Evolutionary conservation across 164 flowering plant genomes (phyloP), one percentile per base, ranked within the genome.

Genomic region (Magnolia changhungtana): DNA sequence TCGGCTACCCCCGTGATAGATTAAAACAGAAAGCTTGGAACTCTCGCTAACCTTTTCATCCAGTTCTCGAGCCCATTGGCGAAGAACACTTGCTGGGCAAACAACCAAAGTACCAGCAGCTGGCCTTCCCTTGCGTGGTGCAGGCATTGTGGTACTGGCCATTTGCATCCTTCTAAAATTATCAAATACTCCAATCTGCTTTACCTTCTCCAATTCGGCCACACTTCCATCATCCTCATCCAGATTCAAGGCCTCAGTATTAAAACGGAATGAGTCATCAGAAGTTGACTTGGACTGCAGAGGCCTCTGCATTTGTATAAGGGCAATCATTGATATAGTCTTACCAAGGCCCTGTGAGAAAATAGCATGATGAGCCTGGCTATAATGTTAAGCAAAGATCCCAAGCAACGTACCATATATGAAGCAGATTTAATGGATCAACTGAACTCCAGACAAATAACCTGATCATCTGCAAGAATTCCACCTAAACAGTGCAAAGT

Each of bases 381-480:
- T 63, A 19, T 67, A 73, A 74, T 21, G 69, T 64, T 45, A 37
- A 74, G 52, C 23, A 69, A 58, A 74, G 4, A 79, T 8, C 13
- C 50, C 45, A 71, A 24, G 68, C 23, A 76, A 72, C 69, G 64
- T 63, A 21, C 13, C 9, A 3, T n/a, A 63, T 19, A 74, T 24
- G 18, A 68, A 75, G 29, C 8, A 68, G 81, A 63, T 55, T 55
- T 55, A 16, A 55, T 55, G 61, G 61, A 55, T 55, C 61, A 55
- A 55, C 61, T 55, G 61, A 45, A 63, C 11, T 67, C 27, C 52
- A 71, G 71, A 70, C 66, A 68, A 74, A 70, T 69, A 73, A 94
- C 99, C 99, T 96, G 99, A 81, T 96, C 99, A 88, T 96, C 99
- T 45, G 99, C 99, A 69, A 96, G 84, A 76, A 96, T 90, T 76